Conservation (phyloP, 768 basidiomycete species). For the Kockovaella imperatae region DNA sequence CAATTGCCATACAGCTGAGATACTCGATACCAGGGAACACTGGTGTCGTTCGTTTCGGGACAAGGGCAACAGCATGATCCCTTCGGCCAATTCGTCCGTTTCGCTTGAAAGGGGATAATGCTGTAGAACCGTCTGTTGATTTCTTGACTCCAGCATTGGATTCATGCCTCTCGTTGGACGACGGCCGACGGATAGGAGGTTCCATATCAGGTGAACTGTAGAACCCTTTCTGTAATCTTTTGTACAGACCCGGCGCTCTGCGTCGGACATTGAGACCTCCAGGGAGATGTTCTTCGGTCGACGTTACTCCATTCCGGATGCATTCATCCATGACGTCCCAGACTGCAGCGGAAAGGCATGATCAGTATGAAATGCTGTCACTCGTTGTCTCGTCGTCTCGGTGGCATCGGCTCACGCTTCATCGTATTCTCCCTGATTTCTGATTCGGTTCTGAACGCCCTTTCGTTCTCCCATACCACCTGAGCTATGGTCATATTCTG, state of each 20-base stretch:
- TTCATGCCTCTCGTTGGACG: not conserved
- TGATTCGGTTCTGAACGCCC: slow-evolving; percentile 17
- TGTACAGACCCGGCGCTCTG: slow-evolving; percentile 81
- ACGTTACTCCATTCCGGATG: slow-evolving; percentile 74
- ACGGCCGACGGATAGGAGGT: not conserved
- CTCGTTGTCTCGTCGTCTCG: not conserved
- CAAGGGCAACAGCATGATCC: slow-evolving; percentile 72
- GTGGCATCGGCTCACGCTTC: slow-evolving; percentile 10
- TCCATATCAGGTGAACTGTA: slow-evolving; percentile 17
- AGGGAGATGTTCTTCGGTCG: slow-evolving; percentile 69
- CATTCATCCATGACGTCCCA: slow-evolving; percentile 92
- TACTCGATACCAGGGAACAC: slow-evolving; percentile 91
- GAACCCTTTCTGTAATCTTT: slow-evolving; percentile 81
- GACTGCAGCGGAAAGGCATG: slow-evolving; percentile 1
- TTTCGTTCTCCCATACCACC: slow-evolving; percentile 32
- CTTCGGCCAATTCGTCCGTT: slow-evolving; percentile 56
- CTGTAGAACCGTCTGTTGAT: slow-evolving; percentile 20
- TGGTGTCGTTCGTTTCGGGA: slow-evolving; percentile 50
- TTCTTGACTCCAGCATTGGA: not conserved
- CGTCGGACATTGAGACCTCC: slow-evolving; percentile 73
- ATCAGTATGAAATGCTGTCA: slow-evolving; percentile 4
- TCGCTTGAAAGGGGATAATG: too few relatives aligned
- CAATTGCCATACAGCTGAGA: slow-evolving; percentile 81
- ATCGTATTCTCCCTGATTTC: slow-evolving; percentile 18
- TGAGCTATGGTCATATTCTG: slow-evolving; percentile 32